Evolutionary conservation across 2,329 filamentous ascomycete species (phyloP).

Genomic region (Onygenales sp.): DNA sequence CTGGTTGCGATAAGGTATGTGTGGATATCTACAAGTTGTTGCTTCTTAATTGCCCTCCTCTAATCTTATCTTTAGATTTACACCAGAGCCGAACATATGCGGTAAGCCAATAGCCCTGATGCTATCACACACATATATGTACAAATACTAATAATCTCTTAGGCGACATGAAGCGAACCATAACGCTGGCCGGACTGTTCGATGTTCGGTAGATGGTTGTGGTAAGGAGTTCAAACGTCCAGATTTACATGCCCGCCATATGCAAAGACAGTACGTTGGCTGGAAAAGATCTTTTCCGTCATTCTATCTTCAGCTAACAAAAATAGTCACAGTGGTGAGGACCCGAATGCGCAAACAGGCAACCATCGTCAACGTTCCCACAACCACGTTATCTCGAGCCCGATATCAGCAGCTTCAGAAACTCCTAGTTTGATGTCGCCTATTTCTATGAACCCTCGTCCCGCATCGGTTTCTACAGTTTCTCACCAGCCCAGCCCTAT

Average conservation of each 20-base stretch:
- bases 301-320: not conserved
- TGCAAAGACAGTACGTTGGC: conserved; percentile 37
- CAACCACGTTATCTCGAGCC: not conserved
- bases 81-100: conserved; percentile 40
- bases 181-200: conserved; percentile 37
- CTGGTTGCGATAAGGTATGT: conserved; percentile 39
- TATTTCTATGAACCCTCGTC: not conserved
- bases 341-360: not conserved
- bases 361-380: not conserved
- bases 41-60: conserved; percentile 1
- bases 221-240: conserved; percentile 40
- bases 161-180: conserved; percentile 43
- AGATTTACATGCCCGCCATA: conserved; percentile 39
- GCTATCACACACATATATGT: not conserved
- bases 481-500: not conserved
- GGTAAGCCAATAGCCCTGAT: conserved; percentile 16
- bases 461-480: not conserved
- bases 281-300: not conserved
- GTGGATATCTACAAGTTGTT: conserved; percentile 15
- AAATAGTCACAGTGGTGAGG: not conserved
- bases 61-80: conserved; percentile 31
- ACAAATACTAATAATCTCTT: conserved; percentile 1
- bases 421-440: not conserved
- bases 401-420: not conserved
- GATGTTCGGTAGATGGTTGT: conserved; percentile 35